A percentile compares a stretch with the other conserved stretches of the same genome.
phyloP scores from a whole-genome alignment of 78 protist genomes.

The Planoprotostelium fungivorum region DNA sequence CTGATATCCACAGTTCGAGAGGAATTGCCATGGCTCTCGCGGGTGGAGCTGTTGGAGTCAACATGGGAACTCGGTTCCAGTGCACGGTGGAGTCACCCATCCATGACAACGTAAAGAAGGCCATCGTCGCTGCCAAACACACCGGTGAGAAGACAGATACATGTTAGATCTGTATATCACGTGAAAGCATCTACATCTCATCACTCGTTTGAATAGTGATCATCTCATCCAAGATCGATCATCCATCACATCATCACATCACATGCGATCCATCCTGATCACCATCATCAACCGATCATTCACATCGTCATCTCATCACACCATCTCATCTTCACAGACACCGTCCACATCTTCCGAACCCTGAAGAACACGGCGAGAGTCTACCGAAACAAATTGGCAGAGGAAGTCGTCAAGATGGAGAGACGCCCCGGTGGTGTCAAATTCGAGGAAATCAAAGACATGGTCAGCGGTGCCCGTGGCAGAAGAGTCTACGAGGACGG shows the following conservation, averaged over 20 bases:
- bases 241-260: too few species aligned
- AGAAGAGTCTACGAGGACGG: conserved; percentile 26
- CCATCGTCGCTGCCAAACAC: conserved; percentile 14
- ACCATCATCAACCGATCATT: too few species aligned
- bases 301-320: too few species aligned
- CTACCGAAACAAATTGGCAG: conserved; percentile 28
- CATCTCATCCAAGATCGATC: too few species aligned
- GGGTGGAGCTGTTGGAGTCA: conserved; percentile 47
- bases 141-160: conserved; percentile 6
- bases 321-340: too few species aligned
- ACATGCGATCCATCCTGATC: too few species aligned
- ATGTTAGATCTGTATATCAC: background rate
- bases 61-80: conserved; percentile 66
- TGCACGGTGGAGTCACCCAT: conserved; percentile 44
- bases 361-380: conserved; percentile 59
- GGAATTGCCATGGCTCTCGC: conserved; percentile 32
- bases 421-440: background rate
- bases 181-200: too few species aligned
- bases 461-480: conserved; percentile 16
- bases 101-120: conserved; percentile 51
- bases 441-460: background rate
- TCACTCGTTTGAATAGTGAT: too few species aligned
- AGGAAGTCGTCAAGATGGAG: conserved; percentile 20
- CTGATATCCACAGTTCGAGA: too few species aligned
- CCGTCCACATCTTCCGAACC: conserved; percentile 14